A percentile compares a stretch with the other conserved stretches of the same genome.
Conservation (phyloP, 306 rosid genomes). For the Argentina anserina region DNA sequence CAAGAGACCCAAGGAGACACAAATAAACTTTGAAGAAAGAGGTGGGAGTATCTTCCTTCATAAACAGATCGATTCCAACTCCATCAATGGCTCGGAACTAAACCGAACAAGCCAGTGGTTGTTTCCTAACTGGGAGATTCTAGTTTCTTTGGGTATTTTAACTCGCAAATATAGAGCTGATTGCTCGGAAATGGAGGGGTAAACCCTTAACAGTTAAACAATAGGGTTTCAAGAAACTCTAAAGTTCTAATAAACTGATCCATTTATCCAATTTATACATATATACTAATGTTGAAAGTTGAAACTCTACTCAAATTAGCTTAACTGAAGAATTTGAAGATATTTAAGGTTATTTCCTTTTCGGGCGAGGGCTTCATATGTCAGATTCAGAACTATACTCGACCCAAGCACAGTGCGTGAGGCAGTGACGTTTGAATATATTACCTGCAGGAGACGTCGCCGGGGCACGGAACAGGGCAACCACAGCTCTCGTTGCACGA, state of each 20-base stretch:
- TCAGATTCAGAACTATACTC: too few relatives aligned
- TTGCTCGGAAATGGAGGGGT: background rate
- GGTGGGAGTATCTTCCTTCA: background rate
- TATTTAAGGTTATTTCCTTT: background rate
- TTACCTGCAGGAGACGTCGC: slow-evolving; percentile 20
- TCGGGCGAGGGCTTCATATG: background rate
- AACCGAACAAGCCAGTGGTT: background rate
- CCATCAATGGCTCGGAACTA: background rate
- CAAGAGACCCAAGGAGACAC: background rate
- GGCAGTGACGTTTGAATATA: background rate
- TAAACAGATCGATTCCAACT: background rate
- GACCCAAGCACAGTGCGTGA: too few relatives aligned
- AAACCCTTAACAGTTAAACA: background rate
- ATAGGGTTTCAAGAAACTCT: background rate
- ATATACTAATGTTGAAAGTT: too few relatives aligned
- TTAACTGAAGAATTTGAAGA: too few relatives aligned
- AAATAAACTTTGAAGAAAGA: background rate
- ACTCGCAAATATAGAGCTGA: background rate
- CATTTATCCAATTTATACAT: background rate
- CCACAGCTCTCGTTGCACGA: slow-evolving; percentile 27
- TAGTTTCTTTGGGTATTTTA: background rate
- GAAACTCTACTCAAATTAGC: background rate
- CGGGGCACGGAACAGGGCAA: slow-evolving; percentile 28
- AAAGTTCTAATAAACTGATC: background rate
- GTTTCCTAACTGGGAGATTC: background rate